phyloP scores from a whole-genome alignment of 306 rosid genomes.

The Citrullus mucosospermus region DNA sequence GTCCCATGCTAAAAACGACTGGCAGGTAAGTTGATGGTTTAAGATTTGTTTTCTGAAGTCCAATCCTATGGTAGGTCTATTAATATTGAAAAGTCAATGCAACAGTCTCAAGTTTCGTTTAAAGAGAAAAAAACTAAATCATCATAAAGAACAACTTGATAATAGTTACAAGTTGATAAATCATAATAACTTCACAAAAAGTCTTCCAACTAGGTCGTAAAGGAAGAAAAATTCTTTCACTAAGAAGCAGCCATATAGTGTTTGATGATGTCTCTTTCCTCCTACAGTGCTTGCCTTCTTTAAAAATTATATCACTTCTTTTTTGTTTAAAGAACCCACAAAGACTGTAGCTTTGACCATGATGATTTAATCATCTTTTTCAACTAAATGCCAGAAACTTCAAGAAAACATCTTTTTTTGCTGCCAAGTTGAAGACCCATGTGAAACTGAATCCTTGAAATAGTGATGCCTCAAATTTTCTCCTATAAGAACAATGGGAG shows the following conservation, averaged over 20 bases:
- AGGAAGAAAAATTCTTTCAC: not conserved
- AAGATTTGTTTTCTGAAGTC: not conserved
- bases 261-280: not conserved
- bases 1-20: constrained; percentile 42
- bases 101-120: not conserved
- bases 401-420: not conserved
- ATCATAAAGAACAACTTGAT: not conserved
- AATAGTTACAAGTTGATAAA: not conserved
- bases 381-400: not conserved
- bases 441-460: not conserved
- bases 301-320: not conserved
- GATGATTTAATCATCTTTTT: not conserved
- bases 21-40: constrained; percentile 27
- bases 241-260: not conserved
- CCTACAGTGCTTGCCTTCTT: not conserved
- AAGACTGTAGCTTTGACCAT: not conserved
- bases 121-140: not conserved
- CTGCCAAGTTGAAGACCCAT: not conserved
- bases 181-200: not conserved
- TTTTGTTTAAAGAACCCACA: not conserved
- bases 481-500: not conserved
- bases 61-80: not conserved
- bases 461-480: not conserved
- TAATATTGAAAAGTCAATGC: not conserved
- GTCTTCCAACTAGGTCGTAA: not conserved